A percentile compares a stretch with the other conserved stretches of the same genome.
These are phyloP conservation scores for Laetiporus sulphureus DNA, from an alignment of 1,284 basidiomycete genomes.

Conservation along the genomic window DNA sequence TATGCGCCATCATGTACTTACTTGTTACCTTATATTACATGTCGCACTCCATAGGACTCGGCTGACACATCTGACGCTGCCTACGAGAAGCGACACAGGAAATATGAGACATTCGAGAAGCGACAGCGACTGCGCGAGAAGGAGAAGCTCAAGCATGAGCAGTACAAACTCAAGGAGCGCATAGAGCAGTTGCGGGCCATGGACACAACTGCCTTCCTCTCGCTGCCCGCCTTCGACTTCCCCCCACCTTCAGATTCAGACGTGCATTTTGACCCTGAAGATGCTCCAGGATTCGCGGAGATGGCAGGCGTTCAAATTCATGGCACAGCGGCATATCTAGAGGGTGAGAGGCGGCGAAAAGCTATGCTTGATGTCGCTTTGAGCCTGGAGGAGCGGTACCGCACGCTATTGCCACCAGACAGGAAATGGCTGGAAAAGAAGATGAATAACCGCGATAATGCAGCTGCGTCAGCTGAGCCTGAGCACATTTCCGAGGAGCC, in stretches of 20 bases:
- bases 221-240: conserved; percentile 52
- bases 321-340: conserved; percentile 36
- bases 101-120: conserved; percentile 84
- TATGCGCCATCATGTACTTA: conserved; percentile 13
- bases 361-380: conserved; percentile 66
- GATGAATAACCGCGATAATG: conserved; percentile 2
- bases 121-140: conserved; percentile 81
- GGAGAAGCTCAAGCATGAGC: conserved; percentile 85
- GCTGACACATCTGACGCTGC: conserved; percentile 78
- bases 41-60: conserved; percentile 34
- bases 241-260: conserved; percentile 21
- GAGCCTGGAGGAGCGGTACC: conserved; percentile 62
- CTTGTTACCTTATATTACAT: conserved; percentile 4
- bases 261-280: conserved; percentile 1
- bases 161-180: conserved; percentile 85
- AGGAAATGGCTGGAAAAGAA: conserved; percentile 21
- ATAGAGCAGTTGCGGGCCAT: conserved; percentile 78
- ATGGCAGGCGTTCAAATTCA: conserved; percentile 32
- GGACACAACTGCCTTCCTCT: conserved; percentile 63
- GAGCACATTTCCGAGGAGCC: conserved; percentile 8
- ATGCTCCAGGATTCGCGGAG: conserved; percentile 11
- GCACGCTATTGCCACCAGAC: conserved; percentile 63
- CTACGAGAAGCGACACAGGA: conserved; percentile 82
- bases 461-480: conserved; percentile 5
- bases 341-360: conserved; percentile 63